phyloP scores from a whole-genome alignment of 2,329 filamentous ascomycete genomes.

The Bretziella fagacearum region DNA sequence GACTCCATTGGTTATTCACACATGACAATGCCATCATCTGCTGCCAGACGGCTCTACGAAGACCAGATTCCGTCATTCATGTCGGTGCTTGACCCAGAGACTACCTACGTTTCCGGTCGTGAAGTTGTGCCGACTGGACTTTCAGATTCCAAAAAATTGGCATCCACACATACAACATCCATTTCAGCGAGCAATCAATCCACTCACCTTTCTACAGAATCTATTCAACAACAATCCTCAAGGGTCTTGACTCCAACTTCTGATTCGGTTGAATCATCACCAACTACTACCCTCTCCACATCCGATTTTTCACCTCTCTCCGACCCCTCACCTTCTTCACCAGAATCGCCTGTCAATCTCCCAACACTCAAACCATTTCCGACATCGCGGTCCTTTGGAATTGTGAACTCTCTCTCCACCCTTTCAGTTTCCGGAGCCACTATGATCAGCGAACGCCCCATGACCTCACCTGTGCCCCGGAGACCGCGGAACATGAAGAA shows the following conservation, averaged over 20 bases:
- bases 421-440: conserved; percentile 29
- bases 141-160: background rate
- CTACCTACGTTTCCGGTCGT: too few species aligned
- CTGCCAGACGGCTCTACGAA: conserved; percentile 44
- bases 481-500: conserved; percentile 73
- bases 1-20: background rate
- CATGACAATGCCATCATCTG: conserved; percentile 42
- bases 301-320: conserved; percentile 82
- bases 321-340: conserved; percentile 81
- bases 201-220: background rate
- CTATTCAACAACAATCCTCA: conserved; percentile 25
- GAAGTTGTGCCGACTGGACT: too few species aligned
- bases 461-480: conserved; percentile 52
- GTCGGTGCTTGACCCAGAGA: conserved; percentile 54
- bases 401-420: conserved; percentile 21
- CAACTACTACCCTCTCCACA: conserved; percentile 83
- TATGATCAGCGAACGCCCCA: conserved; percentile 32
- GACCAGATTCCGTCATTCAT: conserved; percentile 60
- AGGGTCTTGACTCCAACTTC: conserved; percentile 45
- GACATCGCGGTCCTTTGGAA: conserved; percentile 37
- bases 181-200: background rate
- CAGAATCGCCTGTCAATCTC: conserved; percentile 69
- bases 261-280: conserved; percentile 86
- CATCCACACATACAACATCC: background rate
- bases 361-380: conserved; percentile 54